Conservation (phyloP, 352 stramenopile species). For the Pythium aquatile region DNA sequence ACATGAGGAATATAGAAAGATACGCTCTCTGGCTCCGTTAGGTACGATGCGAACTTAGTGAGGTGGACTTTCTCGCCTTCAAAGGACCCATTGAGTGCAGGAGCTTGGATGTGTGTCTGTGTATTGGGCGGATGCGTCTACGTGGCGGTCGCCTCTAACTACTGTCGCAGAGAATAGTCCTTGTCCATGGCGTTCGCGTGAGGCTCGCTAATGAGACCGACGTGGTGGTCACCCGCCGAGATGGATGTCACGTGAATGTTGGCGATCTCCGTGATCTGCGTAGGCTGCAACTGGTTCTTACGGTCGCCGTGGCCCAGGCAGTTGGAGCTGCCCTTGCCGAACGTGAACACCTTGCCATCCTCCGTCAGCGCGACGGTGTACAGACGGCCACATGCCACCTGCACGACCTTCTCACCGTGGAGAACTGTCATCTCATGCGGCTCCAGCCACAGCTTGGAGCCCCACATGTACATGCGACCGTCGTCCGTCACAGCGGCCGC, state of each 20-base stretch:
- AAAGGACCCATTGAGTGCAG: background rate
- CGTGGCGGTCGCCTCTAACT: slow-evolving; percentile 15
- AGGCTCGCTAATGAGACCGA: slow-evolving; percentile 75
- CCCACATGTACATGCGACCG: slow-evolving; percentile 80
- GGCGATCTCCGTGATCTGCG: slow-evolving; percentile 64
- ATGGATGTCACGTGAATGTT: slow-evolving; percentile 67
- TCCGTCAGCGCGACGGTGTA: slow-evolving; percentile 83
- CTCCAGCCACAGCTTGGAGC: slow-evolving; percentile 92
- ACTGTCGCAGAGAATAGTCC: slow-evolving; percentile 80
- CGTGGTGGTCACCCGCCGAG: slow-evolving; percentile 86
- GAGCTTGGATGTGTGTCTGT: slow-evolving; percentile 2
- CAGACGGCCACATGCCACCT: slow-evolving; percentile 80
- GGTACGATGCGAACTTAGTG: slow-evolving; percentile 9
- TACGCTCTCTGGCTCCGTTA: slow-evolving; percentile 7
- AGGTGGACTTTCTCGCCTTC: background rate
- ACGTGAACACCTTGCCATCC: slow-evolving; percentile 82
- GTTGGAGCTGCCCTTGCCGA: slow-evolving; percentile 85
- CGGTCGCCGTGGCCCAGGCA: slow-evolving; percentile 87
- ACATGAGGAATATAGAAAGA: slow-evolving; percentile 32
- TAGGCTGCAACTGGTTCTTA: slow-evolving; percentile 87
- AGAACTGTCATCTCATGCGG: slow-evolving; percentile 88
- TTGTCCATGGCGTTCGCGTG: slow-evolving; percentile 69
- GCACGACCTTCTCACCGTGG: slow-evolving; percentile 62
- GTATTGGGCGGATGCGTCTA: slow-evolving; percentile 1
- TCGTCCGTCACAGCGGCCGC: slow-evolving; percentile 81